Conservation (phyloP, 139 green algal species). For the Micromonas commoda region DNA sequence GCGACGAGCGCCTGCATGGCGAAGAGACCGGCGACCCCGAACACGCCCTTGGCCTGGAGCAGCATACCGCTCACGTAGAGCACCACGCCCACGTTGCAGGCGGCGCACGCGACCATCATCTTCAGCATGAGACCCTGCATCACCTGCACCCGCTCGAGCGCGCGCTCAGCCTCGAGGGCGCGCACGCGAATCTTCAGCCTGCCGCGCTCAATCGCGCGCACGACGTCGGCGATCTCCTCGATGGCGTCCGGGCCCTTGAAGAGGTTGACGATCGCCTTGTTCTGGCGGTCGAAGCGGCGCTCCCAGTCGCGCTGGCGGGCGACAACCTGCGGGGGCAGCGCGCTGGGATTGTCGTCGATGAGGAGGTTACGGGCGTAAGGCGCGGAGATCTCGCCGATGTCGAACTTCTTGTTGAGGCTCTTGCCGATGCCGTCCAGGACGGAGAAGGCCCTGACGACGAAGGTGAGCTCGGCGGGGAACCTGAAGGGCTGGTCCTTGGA, state of each 20-base stretch:
- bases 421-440: slow-evolving; percentile 98
- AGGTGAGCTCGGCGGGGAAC: slow-evolving; percentile 79
- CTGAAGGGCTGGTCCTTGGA: slow-evolving; percentile 94
- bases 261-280: slow-evolving; percentile 82
- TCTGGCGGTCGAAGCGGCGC: slow-evolving; percentile 49
- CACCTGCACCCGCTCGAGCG: slow-evolving; percentile 70
- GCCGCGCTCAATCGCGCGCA: slow-evolving; percentile 70
- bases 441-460: slow-evolving; percentile 61
- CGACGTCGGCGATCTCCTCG: slow-evolving; percentile 63
- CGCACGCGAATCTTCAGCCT: slow-evolving; percentile 94
- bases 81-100: slow-evolving; percentile 91
- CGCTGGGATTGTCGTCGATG: slow-evolving; percentile 49
- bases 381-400: slow-evolving; percentile 93
- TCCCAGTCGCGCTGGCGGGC: slow-evolving; percentile 16
- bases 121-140: slow-evolving; percentile 48
- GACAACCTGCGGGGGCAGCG: slow-evolving; percentile 19
- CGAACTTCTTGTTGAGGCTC: slow-evolving; percentile 84
- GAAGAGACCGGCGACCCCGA: neutral
- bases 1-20: neutral
- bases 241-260: slow-evolving; percentile 87
- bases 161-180: slow-evolving; percentile 88
- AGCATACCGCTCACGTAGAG: slow-evolving; percentile 40
- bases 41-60: slow-evolving; percentile 8
- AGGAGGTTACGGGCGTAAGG: slow-evolving; percentile 88
- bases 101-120: slow-evolving; percentile 62